Evolutionary conservation across 108 stramenopile genomes (phyloP), one percentile per base, ranked within the genome.

Genomic region (Conticribra guillardii): DNA sequence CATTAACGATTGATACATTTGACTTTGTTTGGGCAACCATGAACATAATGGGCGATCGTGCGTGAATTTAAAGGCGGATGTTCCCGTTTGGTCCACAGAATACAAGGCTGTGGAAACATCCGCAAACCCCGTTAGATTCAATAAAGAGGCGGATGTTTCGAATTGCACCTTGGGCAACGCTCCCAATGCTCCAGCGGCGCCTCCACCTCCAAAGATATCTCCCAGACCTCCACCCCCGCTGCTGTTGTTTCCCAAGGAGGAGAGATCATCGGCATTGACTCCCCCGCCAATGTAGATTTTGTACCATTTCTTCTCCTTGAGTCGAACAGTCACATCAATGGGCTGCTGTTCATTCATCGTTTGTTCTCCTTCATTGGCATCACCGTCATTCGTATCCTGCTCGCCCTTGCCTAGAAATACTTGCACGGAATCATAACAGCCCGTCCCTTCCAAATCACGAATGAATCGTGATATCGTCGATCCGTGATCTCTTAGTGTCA

Each of bases 251-350:
- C n/a, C n/a, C n/a, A n/a, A n/a, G n/a, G 79, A 74, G 28, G 73
- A 74, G 45, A 84, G 68, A 55, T 82, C 84, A 47, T 91, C 89
- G 44, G 87, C 74, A 65, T 90, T 88, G 46, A 94, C 56, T 2
- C 90, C 89, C 11, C 89, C 93, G n/a, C 93, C 93, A 22, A 89
- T 77, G 54, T 91, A 86, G 9, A 91, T 56, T 24, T 76, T 79
- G 64, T 91, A 94, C 93, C 90, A 94, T 9, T 84, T 84, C 78
- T 91, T 91, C 72, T 94, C 93, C 45, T 89, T 77, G 29, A 94
- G 60, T 16, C 74, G 54, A 0, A 94, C 86, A 7, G 79, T 70
- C 2, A 91, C 75, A 54, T 76, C 68, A 53, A 54, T 41, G 37
- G 37, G 37, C n/a, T n/a, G n/a, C n/a, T n/a, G 51, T 15, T 19